Evolutionary conservation across 495 filamentous ascomycete species (phyloP).

Genomic region (Cetradonia linearis): DNA sequence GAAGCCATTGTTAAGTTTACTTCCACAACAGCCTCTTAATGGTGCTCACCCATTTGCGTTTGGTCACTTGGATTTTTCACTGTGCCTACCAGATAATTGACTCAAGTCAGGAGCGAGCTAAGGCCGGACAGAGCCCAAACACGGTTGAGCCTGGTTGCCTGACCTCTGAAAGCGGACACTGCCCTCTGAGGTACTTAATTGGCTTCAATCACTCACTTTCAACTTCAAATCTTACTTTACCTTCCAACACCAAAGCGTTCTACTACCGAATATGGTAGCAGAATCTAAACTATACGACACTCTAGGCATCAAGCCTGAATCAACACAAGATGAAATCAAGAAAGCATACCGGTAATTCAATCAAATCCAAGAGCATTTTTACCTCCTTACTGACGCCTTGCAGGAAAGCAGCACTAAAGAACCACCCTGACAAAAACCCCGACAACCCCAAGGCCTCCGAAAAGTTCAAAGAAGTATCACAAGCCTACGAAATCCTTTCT

Average conservation of each 20-base stretch:
- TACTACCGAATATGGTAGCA: constrained; percentile 55
- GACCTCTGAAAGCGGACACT: not conserved
- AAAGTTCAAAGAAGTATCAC: constrained; percentile 90
- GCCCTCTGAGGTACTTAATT: constrained; percentile 7
- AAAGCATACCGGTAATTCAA: constrained; percentile 76
- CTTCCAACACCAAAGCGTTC: not conserved
- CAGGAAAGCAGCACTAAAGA: constrained; percentile 82
- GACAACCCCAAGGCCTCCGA: constrained; percentile 73
- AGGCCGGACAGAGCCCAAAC: not conserved
- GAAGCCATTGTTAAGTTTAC: not conserved
- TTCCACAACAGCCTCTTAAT: not conserved
- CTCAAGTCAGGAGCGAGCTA: not conserved
- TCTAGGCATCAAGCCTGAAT: constrained; percentile 63
- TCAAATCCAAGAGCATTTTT: constrained; percentile 7
- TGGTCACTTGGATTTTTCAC: not conserved
- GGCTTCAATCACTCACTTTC: not conserved
- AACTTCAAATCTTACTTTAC: not conserved
- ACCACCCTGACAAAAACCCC: constrained; percentile 96
- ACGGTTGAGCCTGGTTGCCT: constrained; percentile 1
- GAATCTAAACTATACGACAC: constrained; percentile 81
- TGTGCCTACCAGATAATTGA: not conserved
- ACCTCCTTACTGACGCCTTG: not conserved
- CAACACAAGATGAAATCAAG: constrained; percentile 88
- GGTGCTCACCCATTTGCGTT: not conserved
- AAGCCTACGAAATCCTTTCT: constrained; percentile 95